Evolutionary conservation across 257 asterid genomes (phyloP).

Genomic region (Rhazya stricta): DNA sequence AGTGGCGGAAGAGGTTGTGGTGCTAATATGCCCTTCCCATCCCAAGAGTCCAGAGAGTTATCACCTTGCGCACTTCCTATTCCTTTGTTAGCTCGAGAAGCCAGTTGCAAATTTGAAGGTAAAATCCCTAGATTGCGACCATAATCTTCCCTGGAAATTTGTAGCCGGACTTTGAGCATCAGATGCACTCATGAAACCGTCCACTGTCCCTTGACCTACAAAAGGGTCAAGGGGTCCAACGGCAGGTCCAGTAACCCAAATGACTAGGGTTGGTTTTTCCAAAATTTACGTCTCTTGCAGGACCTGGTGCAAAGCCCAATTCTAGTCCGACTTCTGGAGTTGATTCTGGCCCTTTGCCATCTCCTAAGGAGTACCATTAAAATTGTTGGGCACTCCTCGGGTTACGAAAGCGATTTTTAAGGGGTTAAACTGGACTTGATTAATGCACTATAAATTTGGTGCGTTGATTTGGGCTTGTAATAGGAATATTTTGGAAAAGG

Average conservation of each 20-base stretch:
- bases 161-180: slow-evolving; percentile 35
- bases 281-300: slow-evolving; percentile 51
- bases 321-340: slow-evolving; percentile 55
- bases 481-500: slow-evolving; percentile 24
- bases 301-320: slow-evolving; percentile 60
- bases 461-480: slow-evolving; percentile 34
- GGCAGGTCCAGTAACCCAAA: slow-evolving; percentile 66
- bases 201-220: slow-evolving; percentile 41
- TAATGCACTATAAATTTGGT: slow-evolving; percentile 36
- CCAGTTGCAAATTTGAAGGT: slow-evolving; percentile 33
- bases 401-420: slow-evolving; percentile 59
- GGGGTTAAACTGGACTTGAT: slow-evolving; percentile 45
- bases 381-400: slow-evolving; percentile 67
- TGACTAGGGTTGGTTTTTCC: slow-evolving; percentile 57
- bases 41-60: slow-evolving; percentile 40
- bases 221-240: slow-evolving; percentile 56
- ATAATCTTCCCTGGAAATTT: slow-evolving; percentile 26
- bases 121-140: slow-evolving; percentile 41
- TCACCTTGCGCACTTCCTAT: slow-evolving; percentile 48
- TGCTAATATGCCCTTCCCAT: slow-evolving; percentile 55
- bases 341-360: slow-evolving; percentile 55
- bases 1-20: slow-evolving; percentile 62
- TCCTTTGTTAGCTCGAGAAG: slow-evolving; percentile 39
- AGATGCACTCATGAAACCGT: slow-evolving; percentile 22
- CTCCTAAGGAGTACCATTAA: slow-evolving; percentile 58